A percentile compares a stretch with the other conserved stretches of the same genome.
These are phyloP conservation scores for Globisporangium perplexum DNA, from an alignment of 352 stramenopile species.

Conservation along the genomic window DNA sequence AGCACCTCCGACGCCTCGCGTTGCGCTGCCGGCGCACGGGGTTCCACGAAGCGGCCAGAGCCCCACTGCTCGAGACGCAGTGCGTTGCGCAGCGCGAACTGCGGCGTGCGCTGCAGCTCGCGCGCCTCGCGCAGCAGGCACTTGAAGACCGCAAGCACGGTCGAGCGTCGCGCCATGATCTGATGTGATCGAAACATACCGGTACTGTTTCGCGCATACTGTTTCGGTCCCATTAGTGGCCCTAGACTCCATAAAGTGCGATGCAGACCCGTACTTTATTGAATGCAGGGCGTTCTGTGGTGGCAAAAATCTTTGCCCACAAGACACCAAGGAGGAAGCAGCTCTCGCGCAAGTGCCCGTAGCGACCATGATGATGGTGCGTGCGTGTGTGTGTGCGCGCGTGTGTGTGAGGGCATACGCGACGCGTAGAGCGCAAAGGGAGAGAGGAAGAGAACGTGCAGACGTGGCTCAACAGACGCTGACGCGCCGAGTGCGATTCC, in stretches of 20 bases:
- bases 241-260: background rate
- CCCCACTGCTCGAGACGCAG: conserved; percentile 63
- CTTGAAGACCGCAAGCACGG: conserved; percentile 54
- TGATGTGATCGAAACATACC: too few species aligned
- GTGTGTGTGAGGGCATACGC: too few species aligned
- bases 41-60: conserved; percentile 36
- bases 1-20: conserved; percentile 2
- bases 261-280: too few species aligned
- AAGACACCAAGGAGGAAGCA: conserved; percentile 1
- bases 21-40: conserved; percentile 1
- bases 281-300: background rate
- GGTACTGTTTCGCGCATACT: too few species aligned
- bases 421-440: too few species aligned
- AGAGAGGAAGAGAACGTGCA: background rate
- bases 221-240: too few species aligned
- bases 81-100: conserved; percentile 56
- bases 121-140: conserved; percentile 57
- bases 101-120: conserved; percentile 45
- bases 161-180: conserved; percentile 32
- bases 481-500: conserved; percentile 1
- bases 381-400: conserved; percentile 15
- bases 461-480: background rate
- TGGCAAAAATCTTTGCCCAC: conserved; percentile 6
- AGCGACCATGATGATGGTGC: conserved; percentile 51
- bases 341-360: conserved; percentile 2